phyloP scores from a whole-genome alignment of 2,329 filamentous ascomycete species.

The Coleophoma cylindrospora region DNA sequence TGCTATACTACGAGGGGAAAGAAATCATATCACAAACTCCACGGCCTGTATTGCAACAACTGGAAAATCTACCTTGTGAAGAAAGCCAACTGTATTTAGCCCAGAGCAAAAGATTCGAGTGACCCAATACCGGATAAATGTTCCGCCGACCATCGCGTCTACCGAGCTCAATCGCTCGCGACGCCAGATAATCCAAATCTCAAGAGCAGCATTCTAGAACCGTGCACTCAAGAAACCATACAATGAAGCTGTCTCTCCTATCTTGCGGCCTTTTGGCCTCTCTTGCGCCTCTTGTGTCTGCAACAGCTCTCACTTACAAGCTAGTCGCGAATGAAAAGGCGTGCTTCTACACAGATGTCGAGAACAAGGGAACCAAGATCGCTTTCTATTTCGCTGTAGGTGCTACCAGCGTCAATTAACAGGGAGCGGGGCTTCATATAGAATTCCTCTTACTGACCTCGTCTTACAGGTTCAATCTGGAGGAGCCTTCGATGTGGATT shows the following conservation, averaged over 20 bases:
- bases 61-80: no score
- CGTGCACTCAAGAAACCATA: conserved; percentile 5
- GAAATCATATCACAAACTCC: no score
- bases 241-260: conserved; percentile 63
- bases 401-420: conserved; percentile 9
- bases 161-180: background rate
- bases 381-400: conserved; percentile 98
- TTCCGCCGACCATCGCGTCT: background rate
- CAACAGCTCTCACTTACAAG: conserved; percentile 93
- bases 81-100: no score
- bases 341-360: conserved; percentile 84
- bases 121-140: no score
- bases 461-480: conserved; percentile 82
- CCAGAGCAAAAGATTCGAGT: no score
- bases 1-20: no score
- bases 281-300: conserved; percentile 65
- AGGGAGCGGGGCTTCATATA: no score
- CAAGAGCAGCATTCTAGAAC: background rate
- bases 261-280: conserved; percentile 67
- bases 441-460: no score
- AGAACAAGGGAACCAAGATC: conserved; percentile 78
- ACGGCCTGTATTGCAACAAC: no score
- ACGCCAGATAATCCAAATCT: conserved; percentile 11
- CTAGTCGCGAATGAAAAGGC: conserved; percentile 86
- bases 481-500: conserved; percentile 96